Evolutionary conservation across 495 filamentous ascomycete species (phyloP).

Genomic region (Rostrohypoxylon terebratum): DNA sequence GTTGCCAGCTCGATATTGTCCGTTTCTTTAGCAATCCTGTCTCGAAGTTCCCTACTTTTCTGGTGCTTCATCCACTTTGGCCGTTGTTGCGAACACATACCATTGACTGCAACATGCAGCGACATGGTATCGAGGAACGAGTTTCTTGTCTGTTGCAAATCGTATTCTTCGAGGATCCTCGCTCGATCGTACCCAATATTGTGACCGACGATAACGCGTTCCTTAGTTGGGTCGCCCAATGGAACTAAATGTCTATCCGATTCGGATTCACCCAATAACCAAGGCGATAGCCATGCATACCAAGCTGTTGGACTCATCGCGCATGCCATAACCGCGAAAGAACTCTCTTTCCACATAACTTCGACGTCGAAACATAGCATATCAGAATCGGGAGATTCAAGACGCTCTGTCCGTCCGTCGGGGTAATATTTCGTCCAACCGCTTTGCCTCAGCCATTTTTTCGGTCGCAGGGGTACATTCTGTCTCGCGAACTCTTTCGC

Average conservation of each 20-base stretch:
- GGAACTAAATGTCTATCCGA: constrained; percentile 84
- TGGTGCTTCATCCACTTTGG: constrained; percentile 97
- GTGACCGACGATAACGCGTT: constrained; percentile 88
- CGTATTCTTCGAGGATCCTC: constrained; percentile 89
- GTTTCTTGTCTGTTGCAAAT: constrained; percentile 80
- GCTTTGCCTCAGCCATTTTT: constrained; percentile 79
- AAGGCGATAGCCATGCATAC: constrained; percentile 98
- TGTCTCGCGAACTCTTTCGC: constrained; percentile 77
- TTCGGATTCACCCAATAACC: constrained; percentile 87
- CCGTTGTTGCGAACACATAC: constrained; percentile 97
- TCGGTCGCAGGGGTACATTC: constrained; percentile 77
- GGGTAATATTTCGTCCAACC: constrained; percentile 94
- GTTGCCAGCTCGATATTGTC: constrained; percentile 75
- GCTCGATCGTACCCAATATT: constrained; percentile 97
- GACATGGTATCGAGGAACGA: constrained; percentile 98
- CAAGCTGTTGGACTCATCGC: constrained; percentile 87
- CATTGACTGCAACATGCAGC: constrained; percentile 96
- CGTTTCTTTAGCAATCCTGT: constrained; percentile 79
- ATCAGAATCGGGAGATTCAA: constrained; percentile 80
- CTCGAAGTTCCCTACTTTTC: constrained; percentile 85
- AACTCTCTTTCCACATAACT: constrained; percentile 92
- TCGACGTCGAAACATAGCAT: constrained; percentile 96
- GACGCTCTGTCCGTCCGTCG: constrained; percentile 75
- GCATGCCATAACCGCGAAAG: constrained; percentile 96
- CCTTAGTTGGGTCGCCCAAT: constrained; percentile 75